Base-by-base conservation (phyloP, 495 filamentous ascomycete species). In the Xeromyces bisporus region DNA sequence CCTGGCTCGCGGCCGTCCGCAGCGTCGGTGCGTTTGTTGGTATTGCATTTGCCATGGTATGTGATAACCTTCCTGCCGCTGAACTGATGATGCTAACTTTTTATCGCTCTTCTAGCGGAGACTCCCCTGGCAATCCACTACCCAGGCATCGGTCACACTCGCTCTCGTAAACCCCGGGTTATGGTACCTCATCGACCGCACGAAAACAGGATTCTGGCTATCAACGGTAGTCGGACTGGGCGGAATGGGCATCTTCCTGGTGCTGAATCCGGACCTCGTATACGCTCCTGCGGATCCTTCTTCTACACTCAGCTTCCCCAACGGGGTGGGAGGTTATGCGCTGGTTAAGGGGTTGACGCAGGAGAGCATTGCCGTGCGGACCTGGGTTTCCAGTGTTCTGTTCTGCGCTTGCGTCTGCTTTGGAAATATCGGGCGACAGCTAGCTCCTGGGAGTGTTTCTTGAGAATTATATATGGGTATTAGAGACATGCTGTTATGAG, bases 351-450 rank as follows among this genome's bases (percentile, higher is more conserved):
- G 73, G 2, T 58, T 80, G 5, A 76, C 67, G 25, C 71, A 77
- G 38, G 84, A 92, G 50, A 77, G 61, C 34, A 55, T 93, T 14
- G 87, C 80, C 8, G 75, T 77, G 21, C 68, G 69, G 17, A 80
- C 82, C 7, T 97, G 89, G 87, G 71, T 93, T 40, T 63, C 82
- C 16, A 91, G 80, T 48, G 84, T 94, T 18, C 48, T 97, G 41
- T 97, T 94, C 58, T 93, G 89, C 50, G 81, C 75, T 31, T 82
- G 80, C 39, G 75, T 96, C 16, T 94, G 85, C 54, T 94, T 97
- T 66, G 89, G 89, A 15, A 94, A 93, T 51, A 79, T 96, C 43
- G 89, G 89, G 6, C 62, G 89, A 38, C 64, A 83, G 49, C 57
- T 94, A 34, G 77, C 79, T 18, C 53, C 65, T 33, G 60, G 51